Conservation (phyloP, 2,329 filamentous ascomycete genomes). For the Coniochaeta sp. region DNA sequence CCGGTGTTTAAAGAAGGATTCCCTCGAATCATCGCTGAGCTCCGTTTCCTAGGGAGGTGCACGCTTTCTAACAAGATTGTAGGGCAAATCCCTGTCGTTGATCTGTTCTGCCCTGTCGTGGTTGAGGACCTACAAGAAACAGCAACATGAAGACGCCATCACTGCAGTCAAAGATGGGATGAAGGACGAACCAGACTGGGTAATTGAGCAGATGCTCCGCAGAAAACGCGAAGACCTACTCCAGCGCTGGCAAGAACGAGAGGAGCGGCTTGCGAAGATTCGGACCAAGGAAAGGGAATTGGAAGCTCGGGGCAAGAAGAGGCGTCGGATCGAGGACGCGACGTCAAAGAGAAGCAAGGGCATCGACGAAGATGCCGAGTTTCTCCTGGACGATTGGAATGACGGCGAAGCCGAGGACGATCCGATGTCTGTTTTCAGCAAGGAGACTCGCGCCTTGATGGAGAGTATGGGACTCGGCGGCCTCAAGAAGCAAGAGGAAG, state of each 20-base stretch:
- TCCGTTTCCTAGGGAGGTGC: background rate
- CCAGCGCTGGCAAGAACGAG: slow-evolving; percentile 62
- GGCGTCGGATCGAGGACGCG: slow-evolving; percentile 6
- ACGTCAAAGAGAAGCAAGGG: background rate
- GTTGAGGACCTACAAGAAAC: slow-evolving; percentile 75
- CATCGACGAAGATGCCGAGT: slow-evolving; percentile 56
- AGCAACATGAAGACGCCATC: slow-evolving; percentile 44
- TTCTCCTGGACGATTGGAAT: slow-evolving; percentile 65
- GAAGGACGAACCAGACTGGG: slow-evolving; percentile 75
- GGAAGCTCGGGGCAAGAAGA: slow-evolving; percentile 33
- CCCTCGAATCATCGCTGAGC: background rate
- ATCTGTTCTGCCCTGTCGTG: slow-evolving; percentile 87
- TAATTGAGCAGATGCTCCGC: slow-evolving; percentile 67
- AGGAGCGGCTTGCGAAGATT: slow-evolving; percentile 60
- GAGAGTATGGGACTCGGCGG: slow-evolving; percentile 51
- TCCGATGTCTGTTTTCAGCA: slow-evolving; percentile 53
- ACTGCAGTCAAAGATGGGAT: slow-evolving; percentile 33
- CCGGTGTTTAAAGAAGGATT: background rate
- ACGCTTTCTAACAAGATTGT: background rate
- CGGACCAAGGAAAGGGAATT: slow-evolving; percentile 55
- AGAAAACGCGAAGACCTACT: slow-evolving; percentile 61
- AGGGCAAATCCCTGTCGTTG: slow-evolving; percentile 86
- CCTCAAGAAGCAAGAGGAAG: slow-evolving; percentile 27
- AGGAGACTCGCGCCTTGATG: slow-evolving; percentile 68
- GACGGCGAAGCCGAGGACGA: slow-evolving; percentile 28